Base-by-base conservation (phyloP, 1,139 yeast genomes). In the Debaryomyces psychrophilus region DNA sequence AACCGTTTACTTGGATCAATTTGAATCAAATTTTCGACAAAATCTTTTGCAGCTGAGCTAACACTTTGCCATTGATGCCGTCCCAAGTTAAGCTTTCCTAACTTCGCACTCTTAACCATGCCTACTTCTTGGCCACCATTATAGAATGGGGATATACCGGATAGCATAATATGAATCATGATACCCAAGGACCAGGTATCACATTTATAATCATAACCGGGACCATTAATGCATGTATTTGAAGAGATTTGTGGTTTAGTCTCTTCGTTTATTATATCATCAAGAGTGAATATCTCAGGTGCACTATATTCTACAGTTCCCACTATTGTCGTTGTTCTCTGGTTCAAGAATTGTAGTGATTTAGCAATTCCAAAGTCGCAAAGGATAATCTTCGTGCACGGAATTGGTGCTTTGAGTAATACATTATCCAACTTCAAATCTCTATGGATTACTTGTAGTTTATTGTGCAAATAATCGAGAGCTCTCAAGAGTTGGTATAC, bases 281-380 rank as follows among this genome's bases (percentile, higher is more conserved):
- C 27, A 8, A 29, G 22, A n/a, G 39, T 23, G 33, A 60, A 58
- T 2, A 64, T 55, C 47, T 84, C 89, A 0, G 89, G 89, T 0
- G 89, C 89, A 48, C 83, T 76, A 55, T 83, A 83, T 55, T 83
- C 89, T 0, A 84, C 81, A 0, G 89, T 83, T 1, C 90, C 90
- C 1, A 82, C 85, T 2, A 81, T 69, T 0, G 88, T 79, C 43
- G 68, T 71, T 71, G 82, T 75, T 49, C 85, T 62, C 34, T 52
- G 52, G 31, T 44, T 43, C 5, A 45, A 36, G 38, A 44, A n/a
- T 20, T 28, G 26, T 39, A 62, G 45, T 15, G 61, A 60, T 55
- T 77, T 79, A 0, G 90, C 87, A 45, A 81, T 77, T 0, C 90
- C 90, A 65, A 85, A 85, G 64, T 85, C 90, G 9, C 87, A 85